phyloP scores from a whole-genome alignment of 2,329 filamentous ascomycete species.

The Cladophialophora exuberans region DNA sequence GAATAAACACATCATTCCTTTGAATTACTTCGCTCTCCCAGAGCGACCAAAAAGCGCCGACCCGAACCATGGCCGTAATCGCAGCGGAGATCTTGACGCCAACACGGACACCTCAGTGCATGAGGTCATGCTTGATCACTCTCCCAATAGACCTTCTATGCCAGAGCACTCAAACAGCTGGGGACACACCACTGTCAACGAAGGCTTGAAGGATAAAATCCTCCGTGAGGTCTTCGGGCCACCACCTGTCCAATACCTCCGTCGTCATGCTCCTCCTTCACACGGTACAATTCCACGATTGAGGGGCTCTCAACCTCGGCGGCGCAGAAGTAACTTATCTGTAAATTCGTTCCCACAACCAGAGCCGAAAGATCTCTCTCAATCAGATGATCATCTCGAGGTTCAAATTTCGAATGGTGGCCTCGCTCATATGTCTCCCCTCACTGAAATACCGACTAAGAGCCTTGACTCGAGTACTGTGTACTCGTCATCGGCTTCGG shows the following conservation, averaged over 20 bases:
- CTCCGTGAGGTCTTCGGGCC: slow-evolving; percentile 90
- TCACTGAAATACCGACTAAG: slow-evolving; percentile 1
- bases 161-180: slow-evolving; percentile 64
- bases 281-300: slow-evolving; percentile 65
- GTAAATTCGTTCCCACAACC: slow-evolving; percentile 20
- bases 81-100: slow-evolving; percentile 21
- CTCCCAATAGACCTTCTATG: slow-evolving; percentile 36
- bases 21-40: slow-evolving; percentile 73
- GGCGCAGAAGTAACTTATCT: slow-evolving; percentile 41
- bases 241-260: slow-evolving; percentile 78
- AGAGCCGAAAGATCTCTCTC: slow-evolving; percentile 23
- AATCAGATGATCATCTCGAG: not conserved
- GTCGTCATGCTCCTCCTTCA: slow-evolving; percentile 63
- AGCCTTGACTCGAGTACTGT: slow-evolving; percentile 6
- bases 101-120: not conserved
- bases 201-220: slow-evolving; percentile 83
- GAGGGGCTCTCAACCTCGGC: slow-evolving; percentile 34
- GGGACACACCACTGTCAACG: slow-evolving; percentile 92
- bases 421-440: not conserved
- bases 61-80: slow-evolving; percentile 32
- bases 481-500: slow-evolving; percentile 30
- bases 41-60: slow-evolving; percentile 45
- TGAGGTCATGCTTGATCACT: slow-evolving; percentile 2
- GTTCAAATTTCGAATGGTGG: not conserved
- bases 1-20: slow-evolving; percentile 89